Evolutionary conservation across 768 basidiomycete genomes (phyloP).

Genomic region (Suillus clintonianus): DNA sequence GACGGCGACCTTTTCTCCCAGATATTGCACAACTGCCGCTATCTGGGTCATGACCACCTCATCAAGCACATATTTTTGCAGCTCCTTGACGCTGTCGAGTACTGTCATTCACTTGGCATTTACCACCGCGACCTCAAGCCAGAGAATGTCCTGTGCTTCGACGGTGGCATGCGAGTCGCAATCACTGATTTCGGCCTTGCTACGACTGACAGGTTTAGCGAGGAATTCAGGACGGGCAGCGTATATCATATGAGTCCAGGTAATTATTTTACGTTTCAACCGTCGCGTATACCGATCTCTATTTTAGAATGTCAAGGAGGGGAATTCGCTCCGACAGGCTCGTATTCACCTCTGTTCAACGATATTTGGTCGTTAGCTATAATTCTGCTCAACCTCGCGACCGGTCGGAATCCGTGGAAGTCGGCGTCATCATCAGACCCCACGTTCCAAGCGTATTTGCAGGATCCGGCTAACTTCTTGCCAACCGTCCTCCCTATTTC

Average conservation of each 20-base stretch:
- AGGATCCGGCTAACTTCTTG: slow-evolving; percentile 78
- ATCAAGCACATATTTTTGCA: slow-evolving; percentile 93
- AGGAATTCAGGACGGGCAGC: slow-evolving; percentile 93
- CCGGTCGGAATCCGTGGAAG: slow-evolving; percentile 96
- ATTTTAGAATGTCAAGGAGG: slow-evolving; percentile 83
- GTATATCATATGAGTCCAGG: slow-evolving; percentile 99
- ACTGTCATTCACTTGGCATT: slow-evolving; percentile 89
- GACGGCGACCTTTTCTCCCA: slow-evolving; percentile 93
- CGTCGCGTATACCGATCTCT: slow-evolving; percentile 21
- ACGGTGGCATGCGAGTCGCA: slow-evolving; percentile 72
- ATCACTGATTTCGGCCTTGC: slow-evolving; percentile 96
- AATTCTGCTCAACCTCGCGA: slow-evolving; percentile 93
- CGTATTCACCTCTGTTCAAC: slow-evolving; percentile 86
- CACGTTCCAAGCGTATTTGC: slow-evolving; percentile 87
- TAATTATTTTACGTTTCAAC: slow-evolving; percentile 13
- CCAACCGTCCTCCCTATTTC: slow-evolving; percentile 84
- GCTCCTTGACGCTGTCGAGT: slow-evolving; percentile 89
- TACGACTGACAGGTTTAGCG: slow-evolving; percentile 81
- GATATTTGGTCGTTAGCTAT: slow-evolving; percentile 98
- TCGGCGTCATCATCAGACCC: slow-evolving; percentile 81
- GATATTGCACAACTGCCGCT: slow-evolving; percentile 73
- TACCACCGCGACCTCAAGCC: slow-evolving; percentile 98
- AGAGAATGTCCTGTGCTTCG: slow-evolving; percentile 90
- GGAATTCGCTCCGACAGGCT: slow-evolving; percentile 56
- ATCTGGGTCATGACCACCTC: slow-evolving; percentile 80